Evolutionary conservation across 1,139 yeast species (phyloP), one percentile per base, ranked within the genome.

Genomic region (Yarrowia galli): DNA sequence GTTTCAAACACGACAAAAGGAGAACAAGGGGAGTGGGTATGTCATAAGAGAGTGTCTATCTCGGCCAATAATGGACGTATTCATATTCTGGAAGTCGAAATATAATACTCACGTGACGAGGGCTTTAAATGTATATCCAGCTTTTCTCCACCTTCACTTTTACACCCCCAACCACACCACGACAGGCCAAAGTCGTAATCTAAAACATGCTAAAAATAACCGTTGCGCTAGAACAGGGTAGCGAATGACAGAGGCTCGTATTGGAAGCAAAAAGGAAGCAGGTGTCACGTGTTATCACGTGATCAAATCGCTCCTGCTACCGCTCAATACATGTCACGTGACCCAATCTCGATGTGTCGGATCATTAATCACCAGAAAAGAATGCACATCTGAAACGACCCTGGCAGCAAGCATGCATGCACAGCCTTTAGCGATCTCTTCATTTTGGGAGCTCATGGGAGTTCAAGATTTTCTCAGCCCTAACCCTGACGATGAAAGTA

Each of bases 371-470:
- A n/a, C n/a, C n/a, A n/a, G 23, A n/a, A 7, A 13, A 20, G 35
- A 35, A 40, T n/a, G 45, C 23, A 22, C 45, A 22, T 36, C 28
- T 53, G 60, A 36, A 53, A 53, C 60, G 60, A 53, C 60, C 60
- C 60, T 53, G 60, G 43, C 60, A 53, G 60, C 60, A 53, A 36
- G 35, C 32, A 53, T 53, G 60, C 60, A 53, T 20, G 60, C 60
- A 53, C 45, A 9, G 43, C 45, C 45, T 51, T 51, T 51, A 35
- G 42, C 42, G 56, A 51, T 28, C 22, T n/a, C 46, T n/a, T 10
- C 46, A 12, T 43, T 20, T 3, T 22, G 45, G 3, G 43, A 6
- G 20, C 10, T 1, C n/a, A 7, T 36, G n/a, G n/a, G n/a, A 18
- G 22, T 28, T 23, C 38, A 22, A 28, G 28, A 15, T 35, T 6